phyloP scores from a whole-genome alignment of 495 filamentous ascomycete genomes.

The Diplogelasinospora grovesii region DNA sequence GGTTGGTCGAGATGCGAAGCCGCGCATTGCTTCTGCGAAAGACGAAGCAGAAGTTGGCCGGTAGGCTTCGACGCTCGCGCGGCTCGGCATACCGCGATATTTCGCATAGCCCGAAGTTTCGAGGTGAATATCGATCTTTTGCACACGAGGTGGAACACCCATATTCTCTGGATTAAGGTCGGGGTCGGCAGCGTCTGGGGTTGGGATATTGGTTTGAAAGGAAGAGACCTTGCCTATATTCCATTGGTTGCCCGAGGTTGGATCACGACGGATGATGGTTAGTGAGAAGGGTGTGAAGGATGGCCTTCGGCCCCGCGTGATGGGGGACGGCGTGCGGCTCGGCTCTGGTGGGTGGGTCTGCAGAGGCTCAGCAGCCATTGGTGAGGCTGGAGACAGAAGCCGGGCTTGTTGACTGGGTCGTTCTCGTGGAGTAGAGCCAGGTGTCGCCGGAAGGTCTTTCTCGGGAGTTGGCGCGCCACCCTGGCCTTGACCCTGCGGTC shows the following conservation, averaged over 20 bases:
- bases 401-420: constrained; percentile 13
- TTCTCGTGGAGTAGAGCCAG: neutral
- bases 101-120: constrained; percentile 45
- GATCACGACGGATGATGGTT: constrained; percentile 84
- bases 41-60: constrained; percentile 25
- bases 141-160: constrained; percentile 39
- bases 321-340: constrained; percentile 3
- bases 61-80: constrained; percentile 24
- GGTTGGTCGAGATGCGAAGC: constrained; percentile 2
- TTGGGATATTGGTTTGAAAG: constrained; percentile 36
- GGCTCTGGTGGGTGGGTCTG: neutral
- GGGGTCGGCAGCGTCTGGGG: constrained; percentile 19
- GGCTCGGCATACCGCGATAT: constrained; percentile 38
- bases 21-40: constrained; percentile 13
- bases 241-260: constrained; percentile 73
- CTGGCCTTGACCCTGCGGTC: no score
- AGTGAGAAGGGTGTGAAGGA: constrained; percentile 48
- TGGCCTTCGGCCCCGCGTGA: neutral
- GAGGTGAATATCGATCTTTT: constrained; percentile 38
- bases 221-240: constrained; percentile 71
- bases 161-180: constrained; percentile 40
- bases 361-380: neutral
- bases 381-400: neutral
- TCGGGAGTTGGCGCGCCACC: neutral
- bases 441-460: neutral